Evolutionary conservation across 2,329 filamentous ascomycete species (phyloP), one percentile per base, ranked within the genome.

Genomic region (Proliferodiscus dingleyae): DNA sequence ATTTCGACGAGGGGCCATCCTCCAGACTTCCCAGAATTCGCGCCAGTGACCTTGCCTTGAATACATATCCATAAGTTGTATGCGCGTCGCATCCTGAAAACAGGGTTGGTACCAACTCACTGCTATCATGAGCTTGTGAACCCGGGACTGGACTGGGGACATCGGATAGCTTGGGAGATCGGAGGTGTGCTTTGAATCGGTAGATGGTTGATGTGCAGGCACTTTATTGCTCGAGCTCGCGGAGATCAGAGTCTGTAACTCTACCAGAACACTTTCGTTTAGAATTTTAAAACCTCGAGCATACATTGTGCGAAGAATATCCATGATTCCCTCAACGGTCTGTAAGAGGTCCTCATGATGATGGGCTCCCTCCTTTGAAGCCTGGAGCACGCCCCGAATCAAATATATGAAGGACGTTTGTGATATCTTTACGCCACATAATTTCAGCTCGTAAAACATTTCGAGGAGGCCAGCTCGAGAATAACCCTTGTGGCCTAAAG

Each of bases 21-120:
- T 72, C 71, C 83, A 87, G 8, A 72, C 59, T 16, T 77, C 69
- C 80, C 79, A 85, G 56, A 86, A 79, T 5, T 68, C 66, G 13
- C 71, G 61, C 71, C 78, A 83, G 52, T 80, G 66, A 15, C 61
- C 57, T 47, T 69, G 68, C 16, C 55, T 52, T 4, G 75, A 69
- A 51, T 79, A 74, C 1, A 68, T 65, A 3, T 62, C 54, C 65
- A 79, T 65, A 28, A 80, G 63, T 15, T 63, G 64, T 34, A 66
- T 59, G 8, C 70, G 60, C 38, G 68, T 62, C 3, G 51, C 44
- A 21, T 70, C 65, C 18, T 59, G 53, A 40, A 69, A 68, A n/a
- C 69, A 67, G 38, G 70, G 64, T 0, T 62, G 50, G n/a, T 74
- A 6, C 11, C 60, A 3, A 78, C 61, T 3, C 62, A 56, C 51